phyloP scores from a whole-genome alignment of 257 asterid genomes.

The Cynanchum wilfordii region DNA sequence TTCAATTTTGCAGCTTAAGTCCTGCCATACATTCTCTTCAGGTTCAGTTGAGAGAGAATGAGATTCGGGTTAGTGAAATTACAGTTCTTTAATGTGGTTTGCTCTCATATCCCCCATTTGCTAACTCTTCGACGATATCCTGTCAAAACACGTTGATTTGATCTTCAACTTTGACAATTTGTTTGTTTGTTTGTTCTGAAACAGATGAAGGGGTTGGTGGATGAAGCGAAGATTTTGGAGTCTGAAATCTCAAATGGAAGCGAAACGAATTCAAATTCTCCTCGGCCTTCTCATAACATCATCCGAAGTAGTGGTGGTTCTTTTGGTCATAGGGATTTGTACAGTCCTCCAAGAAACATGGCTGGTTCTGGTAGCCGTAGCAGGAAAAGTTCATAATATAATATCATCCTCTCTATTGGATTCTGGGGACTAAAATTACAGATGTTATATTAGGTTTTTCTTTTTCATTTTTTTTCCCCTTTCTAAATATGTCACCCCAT shows the following conservation, averaged over 20 bases:
- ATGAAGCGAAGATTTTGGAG: constrained; percentile 70
- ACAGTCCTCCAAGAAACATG: constrained; percentile 34
- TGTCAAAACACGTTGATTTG: not conserved
- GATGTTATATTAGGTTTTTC: constrained; percentile 5
- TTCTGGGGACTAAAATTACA: constrained; percentile 7
- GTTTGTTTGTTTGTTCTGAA: constrained; percentile 15
- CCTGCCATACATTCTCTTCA: constrained; percentile 87
- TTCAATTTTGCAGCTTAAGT: constrained; percentile 60
- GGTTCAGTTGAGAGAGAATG: constrained; percentile 87
- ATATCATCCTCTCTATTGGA: not conserved
- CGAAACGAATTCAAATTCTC: constrained; percentile 44
- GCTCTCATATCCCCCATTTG: not conserved
- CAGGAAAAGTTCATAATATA: constrained; percentile 36
- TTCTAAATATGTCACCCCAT: constrained; percentile 8
- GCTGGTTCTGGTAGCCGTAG: constrained; percentile 43
- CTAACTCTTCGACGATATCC: not conserved
- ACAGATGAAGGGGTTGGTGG: constrained; percentile 68
- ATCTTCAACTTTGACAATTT: not conserved
- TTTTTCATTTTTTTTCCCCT: not conserved
- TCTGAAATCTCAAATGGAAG: constrained; percentile 39
- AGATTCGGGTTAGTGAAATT: constrained; percentile 53
- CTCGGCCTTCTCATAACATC: constrained; percentile 51
- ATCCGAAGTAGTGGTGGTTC: constrained; percentile 44
- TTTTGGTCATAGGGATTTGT: constrained; percentile 55
- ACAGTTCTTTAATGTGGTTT: not conserved